A percentile compares a stretch with the other conserved stretches of the same genome.
Evolutionary conservation across 2,329 filamentous ascomycete genomes (phyloP).

Genomic region (Dactylonectria estremocensis): DNA sequence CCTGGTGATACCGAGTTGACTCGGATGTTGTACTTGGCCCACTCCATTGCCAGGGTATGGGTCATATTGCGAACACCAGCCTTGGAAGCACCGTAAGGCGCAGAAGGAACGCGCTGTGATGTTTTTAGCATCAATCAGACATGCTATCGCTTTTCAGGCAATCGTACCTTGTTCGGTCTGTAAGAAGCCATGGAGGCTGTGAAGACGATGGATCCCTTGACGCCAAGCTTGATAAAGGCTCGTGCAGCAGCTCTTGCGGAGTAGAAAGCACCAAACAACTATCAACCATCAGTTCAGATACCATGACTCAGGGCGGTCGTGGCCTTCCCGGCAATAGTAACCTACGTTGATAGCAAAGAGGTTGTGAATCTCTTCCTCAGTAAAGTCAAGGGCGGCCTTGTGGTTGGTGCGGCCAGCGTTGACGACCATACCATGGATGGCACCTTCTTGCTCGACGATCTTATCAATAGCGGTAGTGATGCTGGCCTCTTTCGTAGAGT

Average conservation of each 20-base stretch:
- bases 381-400: conserved; percentile 64
- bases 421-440: conserved; percentile 64
- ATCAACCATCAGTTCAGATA: background rate
- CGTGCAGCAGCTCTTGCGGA: conserved; percentile 61
- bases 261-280: conserved; percentile 60
- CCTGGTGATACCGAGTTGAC: conserved; percentile 26
- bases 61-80: conserved; percentile 58
- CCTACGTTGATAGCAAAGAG: conserved; percentile 52
- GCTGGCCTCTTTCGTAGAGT: conserved; percentile 60
- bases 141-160: background rate
- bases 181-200: conserved; percentile 65
- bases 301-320: no score
- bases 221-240: conserved; percentile 55
- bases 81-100: conserved; percentile 63
- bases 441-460: conserved; percentile 55
- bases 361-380: conserved; percentile 46
- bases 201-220: conserved; percentile 59
- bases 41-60: conserved; percentile 62
- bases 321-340: background rate
- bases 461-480: conserved; percentile 59
- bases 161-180: conserved; percentile 60
- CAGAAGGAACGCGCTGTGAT: conserved; percentile 47
- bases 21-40: conserved; percentile 60
- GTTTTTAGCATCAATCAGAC: background rate
- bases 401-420: conserved; percentile 68